A percentile compares a stretch with the other conserved stretches of the same genome.
phyloP scores from a whole-genome alignment of 768 basidiomycete genomes.

The Tricholoma sp. region DNA sequence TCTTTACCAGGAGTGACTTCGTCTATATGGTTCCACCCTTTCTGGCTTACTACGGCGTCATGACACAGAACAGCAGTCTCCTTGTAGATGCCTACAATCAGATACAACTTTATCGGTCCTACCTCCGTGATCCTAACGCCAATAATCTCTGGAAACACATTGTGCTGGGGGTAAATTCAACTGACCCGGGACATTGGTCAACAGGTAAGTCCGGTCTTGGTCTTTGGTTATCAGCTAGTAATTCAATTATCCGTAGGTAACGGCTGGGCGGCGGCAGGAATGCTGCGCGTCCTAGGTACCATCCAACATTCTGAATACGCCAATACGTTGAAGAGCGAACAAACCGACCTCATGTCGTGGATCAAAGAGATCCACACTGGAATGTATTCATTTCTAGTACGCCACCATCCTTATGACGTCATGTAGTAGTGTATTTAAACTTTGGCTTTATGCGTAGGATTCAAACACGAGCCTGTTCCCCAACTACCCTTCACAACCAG shows the following conservation, averaged over 20 bases:
- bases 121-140: constrained; percentile 48
- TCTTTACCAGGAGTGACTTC: constrained; percentile 58
- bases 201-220: constrained; percentile 44
- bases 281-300: constrained; percentile 76
- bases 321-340: constrained; percentile 42
- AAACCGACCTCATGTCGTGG: constrained; percentile 59
- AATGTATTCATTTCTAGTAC: constrained; percentile 58
- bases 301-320: constrained; percentile 59
- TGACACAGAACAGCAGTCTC: constrained; percentile 50
- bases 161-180: constrained; percentile 43
- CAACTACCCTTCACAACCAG: constrained; percentile 62
- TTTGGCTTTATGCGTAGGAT: constrained; percentile 29
- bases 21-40: constrained; percentile 87
- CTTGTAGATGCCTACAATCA: constrained; percentile 66
- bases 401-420: constrained; percentile 17
- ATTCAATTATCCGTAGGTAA: constrained; percentile 47
- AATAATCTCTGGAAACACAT: constrained; percentile 76
- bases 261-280: constrained; percentile 86
- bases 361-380: constrained; percentile 66
- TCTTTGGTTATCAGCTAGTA: not conserved
- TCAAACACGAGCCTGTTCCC: constrained; percentile 44
- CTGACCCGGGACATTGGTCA: constrained; percentile 73
- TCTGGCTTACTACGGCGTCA: constrained; percentile 76
- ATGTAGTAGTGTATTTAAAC: constrained; percentile 2
- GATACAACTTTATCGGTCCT: constrained; percentile 62